Evolutionary conservation across 148 eudicot genomes (phyloP).

Genomic region (Rhododendron griersonianum): DNA sequence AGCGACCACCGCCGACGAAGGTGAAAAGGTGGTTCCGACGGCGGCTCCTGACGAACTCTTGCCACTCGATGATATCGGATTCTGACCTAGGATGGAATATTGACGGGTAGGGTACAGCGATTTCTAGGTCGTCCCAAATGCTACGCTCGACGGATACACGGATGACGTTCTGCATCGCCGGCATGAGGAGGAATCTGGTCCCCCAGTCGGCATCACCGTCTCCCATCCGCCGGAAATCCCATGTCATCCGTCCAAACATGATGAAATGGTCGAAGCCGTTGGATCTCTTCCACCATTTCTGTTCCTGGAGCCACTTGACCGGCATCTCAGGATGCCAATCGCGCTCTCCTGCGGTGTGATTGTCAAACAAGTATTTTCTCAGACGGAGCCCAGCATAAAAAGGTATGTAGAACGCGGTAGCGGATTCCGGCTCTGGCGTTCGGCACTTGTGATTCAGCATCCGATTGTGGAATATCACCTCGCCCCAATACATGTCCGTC

Average conservation of each 20-base stretch:
- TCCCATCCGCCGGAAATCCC: slow-evolving; percentile 52
- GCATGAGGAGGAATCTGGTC: slow-evolving; percentile 39
- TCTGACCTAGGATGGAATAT: slow-evolving; percentile 66
- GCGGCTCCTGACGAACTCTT: too few relatives aligned
- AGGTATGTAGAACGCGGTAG: slow-evolving; percentile 71
- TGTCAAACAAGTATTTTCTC: slow-evolving; percentile 37
- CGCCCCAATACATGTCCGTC: slow-evolving; percentile 67
- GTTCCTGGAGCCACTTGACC: slow-evolving; percentile 42
- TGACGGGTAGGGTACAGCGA: slow-evolving; percentile 76
- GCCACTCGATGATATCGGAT: slow-evolving; percentile 20
- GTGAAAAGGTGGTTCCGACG: too few relatives aligned
- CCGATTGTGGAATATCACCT: slow-evolving; percentile 60
- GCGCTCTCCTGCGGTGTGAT: slow-evolving; percentile 30
- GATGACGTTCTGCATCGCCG: slow-evolving; percentile 52
- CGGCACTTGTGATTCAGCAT: slow-evolving; percentile 49
- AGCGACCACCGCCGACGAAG: too few relatives aligned
- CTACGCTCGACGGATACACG: slow-evolving; percentile 51
- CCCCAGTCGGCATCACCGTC: slow-evolving; percentile 45
- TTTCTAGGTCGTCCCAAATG: slow-evolving; percentile 56
- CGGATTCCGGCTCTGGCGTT: slow-evolving; percentile 44
- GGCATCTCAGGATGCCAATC: slow-evolving; percentile 41
- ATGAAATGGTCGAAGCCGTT: slow-evolving; percentile 61
- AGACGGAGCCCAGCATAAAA: slow-evolving; percentile 69
- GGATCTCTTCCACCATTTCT: slow-evolving; percentile 35
- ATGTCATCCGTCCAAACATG: slow-evolving; percentile 50